Base-by-base conservation (phyloP, 2,329 filamentous ascomycete species). In the Penicillium aurantiogriseum region DNA sequence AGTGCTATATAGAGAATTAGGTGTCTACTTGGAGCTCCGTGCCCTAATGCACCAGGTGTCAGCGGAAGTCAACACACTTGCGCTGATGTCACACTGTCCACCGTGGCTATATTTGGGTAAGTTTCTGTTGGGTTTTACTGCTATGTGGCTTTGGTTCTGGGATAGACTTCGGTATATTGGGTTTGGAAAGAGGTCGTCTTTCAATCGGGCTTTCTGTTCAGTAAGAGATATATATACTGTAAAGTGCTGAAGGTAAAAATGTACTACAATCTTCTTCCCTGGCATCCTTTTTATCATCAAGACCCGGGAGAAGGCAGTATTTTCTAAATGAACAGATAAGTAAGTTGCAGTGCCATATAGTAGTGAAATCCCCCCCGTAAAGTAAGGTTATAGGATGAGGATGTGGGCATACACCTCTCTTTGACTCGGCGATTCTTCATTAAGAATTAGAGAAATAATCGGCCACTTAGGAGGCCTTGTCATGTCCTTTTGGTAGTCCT, bases 11-110 rank as follows among this genome's bases (percentile, higher is more conserved):
- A 52, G 31, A 11, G 7, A 13, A 0, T 21, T 19, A 8, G 6
- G 33, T 23, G 21, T 35, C 10, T 23, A 19, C 31, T 33, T 27
- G 31, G 51, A 1, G 4, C 27, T 36, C 11, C 4, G 39, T 29
- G 23, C 42, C 42, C 36, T 27, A 42, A 42, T 53, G 54, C 54
- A 57, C 23, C 1, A 38, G n/a, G 36, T 57, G 54, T 57, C 54
- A 57, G 54, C 54, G 13, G 49, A 53, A 47, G 42, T 57, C 54
- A 42, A 53, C 29, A 36, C 6, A 17, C 23, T 15, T 3, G 5
- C 2, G 7, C 35, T 27, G 21, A 52, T 17, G 49, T 53, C 21
- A 47, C 42, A 40, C 36, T 36, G 54, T 53, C 49, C 50, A 36
- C 40, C 36, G 6, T 38, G 15, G 19, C 7, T n/a, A 23, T 31